Conservation (phyloP, 345 rosid genomes). For the Euphorbia tirucalli region DNA sequence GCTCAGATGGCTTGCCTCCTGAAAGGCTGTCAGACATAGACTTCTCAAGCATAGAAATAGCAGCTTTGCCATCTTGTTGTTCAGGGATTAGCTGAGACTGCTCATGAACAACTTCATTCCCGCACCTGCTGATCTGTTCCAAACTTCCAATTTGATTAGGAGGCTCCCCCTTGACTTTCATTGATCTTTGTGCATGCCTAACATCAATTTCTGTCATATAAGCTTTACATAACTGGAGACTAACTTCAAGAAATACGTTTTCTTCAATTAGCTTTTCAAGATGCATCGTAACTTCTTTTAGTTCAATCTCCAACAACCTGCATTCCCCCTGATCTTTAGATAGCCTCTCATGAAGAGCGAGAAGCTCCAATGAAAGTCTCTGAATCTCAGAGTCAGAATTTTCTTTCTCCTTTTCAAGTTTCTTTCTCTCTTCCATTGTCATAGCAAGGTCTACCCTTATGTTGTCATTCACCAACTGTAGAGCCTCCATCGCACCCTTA, state of each 20-base stretch:
- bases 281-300: slow-evolving; percentile 36
- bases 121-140: slow-evolving; percentile 21
- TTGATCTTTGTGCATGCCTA: slow-evolving; percentile 24
- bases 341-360: slow-evolving; percentile 48
- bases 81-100: slow-evolving; percentile 19
- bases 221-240: slow-evolving; percentile 37
- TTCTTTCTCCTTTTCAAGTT: slow-evolving; percentile 54
- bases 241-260: slow-evolving; percentile 43
- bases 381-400: slow-evolving; percentile 47
- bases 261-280: slow-evolving; percentile 54
- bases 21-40: slow-evolving; percentile 12
- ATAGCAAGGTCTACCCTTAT: slow-evolving; percentile 42
- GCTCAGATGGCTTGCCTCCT: slow-evolving; percentile 15
- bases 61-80: slow-evolving; percentile 26
- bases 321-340: slow-evolving; percentile 40
- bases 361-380: slow-evolving; percentile 53
- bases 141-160: slow-evolving; percentile 26
- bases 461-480: slow-evolving; percentile 49
- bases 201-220: slow-evolving; percentile 36
- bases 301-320: slow-evolving; percentile 40
- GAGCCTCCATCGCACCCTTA: slow-evolving; percentile 43
- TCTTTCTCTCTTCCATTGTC: slow-evolving; percentile 43
- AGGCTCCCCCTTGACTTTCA: slow-evolving; percentile 24
- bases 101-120: slow-evolving; percentile 27
- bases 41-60: slow-evolving; percentile 19